phyloP scores from a whole-genome alignment of 148 eudicot genomes.

The Fallopia convolvulus region DNA sequence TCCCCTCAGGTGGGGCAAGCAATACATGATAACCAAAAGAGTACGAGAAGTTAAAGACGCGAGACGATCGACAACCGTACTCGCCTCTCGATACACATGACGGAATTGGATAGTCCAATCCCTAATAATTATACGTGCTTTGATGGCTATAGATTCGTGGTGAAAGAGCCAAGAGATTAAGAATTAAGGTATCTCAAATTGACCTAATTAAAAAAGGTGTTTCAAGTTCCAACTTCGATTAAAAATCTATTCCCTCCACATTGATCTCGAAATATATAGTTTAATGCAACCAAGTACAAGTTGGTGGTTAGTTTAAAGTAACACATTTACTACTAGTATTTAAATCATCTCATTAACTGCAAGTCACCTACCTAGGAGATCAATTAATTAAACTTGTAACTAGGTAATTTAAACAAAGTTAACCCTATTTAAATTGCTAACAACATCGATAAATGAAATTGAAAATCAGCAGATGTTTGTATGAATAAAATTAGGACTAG shows the following conservation, averaged over 20 bases:
- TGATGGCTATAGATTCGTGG: too few relatives aligned
- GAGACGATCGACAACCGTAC: too few relatives aligned
- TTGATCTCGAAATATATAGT: neutral
- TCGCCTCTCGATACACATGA: too few relatives aligned
- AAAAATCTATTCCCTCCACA: neutral
- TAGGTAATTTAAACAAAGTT: too few relatives aligned
- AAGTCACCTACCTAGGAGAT: constrained; percentile 4
- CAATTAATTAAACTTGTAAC: neutral
- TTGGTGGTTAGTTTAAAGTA: neutral
- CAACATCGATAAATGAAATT: neutral
- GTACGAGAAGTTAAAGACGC: too few relatives aligned
- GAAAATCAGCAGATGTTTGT: neutral
- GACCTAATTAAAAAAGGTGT: neutral
- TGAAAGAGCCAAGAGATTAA: too few relatives aligned
- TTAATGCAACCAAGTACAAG: neutral
- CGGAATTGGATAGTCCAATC: too few relatives aligned
- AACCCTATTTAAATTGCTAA: too few relatives aligned
- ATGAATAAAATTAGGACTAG: too few relatives aligned
- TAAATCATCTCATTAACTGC: neutral
- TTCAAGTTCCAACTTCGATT: neutral
- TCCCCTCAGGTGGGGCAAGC: too few relatives aligned
- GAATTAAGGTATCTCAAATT: neutral
- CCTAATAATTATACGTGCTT: too few relatives aligned
- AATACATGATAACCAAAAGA: too few relatives aligned
- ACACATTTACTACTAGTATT: neutral